Percentiles rank a stretch among this genome's conserved stretches.
Evolutionary conservation across 768 basidiomycete species (phyloP).

Genomic region (Nidula microcarpa): DNA sequence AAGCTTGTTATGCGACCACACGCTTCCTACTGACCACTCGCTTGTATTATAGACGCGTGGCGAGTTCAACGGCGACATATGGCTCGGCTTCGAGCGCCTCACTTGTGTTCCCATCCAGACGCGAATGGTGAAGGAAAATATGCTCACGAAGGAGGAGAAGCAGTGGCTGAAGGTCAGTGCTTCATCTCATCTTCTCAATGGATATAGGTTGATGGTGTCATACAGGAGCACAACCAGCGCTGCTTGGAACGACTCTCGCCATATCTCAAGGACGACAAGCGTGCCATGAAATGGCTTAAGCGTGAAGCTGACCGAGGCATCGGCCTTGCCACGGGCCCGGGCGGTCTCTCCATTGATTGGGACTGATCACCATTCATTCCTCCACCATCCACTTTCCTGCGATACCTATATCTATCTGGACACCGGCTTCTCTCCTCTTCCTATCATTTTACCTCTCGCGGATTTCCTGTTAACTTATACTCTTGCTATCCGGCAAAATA

Average conservation of each 20-base stretch:
- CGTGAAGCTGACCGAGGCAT: constrained; percentile 74
- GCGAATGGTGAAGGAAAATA: constrained; percentile 77
- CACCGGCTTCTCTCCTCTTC: not conserved
- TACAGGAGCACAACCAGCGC: constrained; percentile 77
- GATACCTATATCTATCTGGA: no score
- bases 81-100: constrained; percentile 90
- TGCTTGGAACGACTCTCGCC: constrained; percentile 66
- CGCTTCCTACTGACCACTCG: not conserved
- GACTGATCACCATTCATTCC: constrained; percentile 41
- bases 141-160: constrained; percentile 85
- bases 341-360: constrained; percentile 79
- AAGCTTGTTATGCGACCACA: constrained; percentile 13
- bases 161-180: constrained; percentile 74
- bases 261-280: constrained; percentile 70
- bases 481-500: not conserved
- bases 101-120: constrained; percentile 95
- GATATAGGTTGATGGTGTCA: no score
- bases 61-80: constrained; percentile 68
- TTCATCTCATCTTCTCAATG: no score
- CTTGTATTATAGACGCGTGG: constrained; percentile 52
- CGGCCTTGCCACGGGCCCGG: constrained; percentile 66
- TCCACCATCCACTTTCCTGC: constrained; percentile 1
- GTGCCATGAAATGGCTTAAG: constrained; percentile 77
- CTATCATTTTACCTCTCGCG: not conserved
- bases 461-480: not conserved